Conservation (phyloP, 306 rosid genomes). For the Oemleria cerasiformis region DNA sequence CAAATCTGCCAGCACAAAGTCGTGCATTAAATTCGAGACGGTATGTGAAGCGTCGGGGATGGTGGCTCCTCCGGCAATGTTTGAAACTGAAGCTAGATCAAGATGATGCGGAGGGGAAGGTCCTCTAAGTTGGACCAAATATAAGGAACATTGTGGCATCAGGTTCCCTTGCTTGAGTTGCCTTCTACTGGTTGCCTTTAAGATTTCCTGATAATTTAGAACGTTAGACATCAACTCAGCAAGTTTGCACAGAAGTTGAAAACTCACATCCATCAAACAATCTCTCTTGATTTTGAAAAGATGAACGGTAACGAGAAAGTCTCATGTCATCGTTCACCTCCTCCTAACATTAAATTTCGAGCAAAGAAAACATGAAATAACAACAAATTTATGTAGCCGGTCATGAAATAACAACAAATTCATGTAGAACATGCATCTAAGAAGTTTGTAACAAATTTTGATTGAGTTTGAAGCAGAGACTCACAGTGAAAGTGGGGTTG, state of each 20-base stretch:
- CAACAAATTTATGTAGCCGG: too few species aligned
- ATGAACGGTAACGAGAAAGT: too few species aligned
- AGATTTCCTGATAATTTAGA: conserved; percentile 42
- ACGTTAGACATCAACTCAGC: not conserved
- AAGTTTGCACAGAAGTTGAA: not conserved
- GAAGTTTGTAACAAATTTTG: not conserved
- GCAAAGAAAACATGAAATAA: too few species aligned
- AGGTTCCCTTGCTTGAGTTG: conserved; percentile 17
- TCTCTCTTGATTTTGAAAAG: too few species aligned
- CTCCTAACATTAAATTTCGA: too few species aligned
- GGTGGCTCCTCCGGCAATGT: conserved; percentile 17
- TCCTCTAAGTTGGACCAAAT: conserved; percentile 26
- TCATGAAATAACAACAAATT: too few species aligned
- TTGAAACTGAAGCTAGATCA: conserved; percentile 15
- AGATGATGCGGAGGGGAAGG: conserved; percentile 27
- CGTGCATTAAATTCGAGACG: conserved; percentile 30
- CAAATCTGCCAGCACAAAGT: conserved; percentile 58
- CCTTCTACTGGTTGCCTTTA: conserved; percentile 31
- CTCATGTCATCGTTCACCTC: too few species aligned
- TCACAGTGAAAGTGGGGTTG: conserved; percentile 24
- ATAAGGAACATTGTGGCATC: conserved; percentile 36
- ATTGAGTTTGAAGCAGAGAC: not conserved
- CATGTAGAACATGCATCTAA: too few species aligned
- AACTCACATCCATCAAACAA: too few species aligned
- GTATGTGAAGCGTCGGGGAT: conserved; percentile 30